A percentile compares a stretch with the other conserved stretches of the same genome.
Conservation (phyloP, 768 basidiomycete genomes). For the Gelatoporia subvermispora region DNA sequence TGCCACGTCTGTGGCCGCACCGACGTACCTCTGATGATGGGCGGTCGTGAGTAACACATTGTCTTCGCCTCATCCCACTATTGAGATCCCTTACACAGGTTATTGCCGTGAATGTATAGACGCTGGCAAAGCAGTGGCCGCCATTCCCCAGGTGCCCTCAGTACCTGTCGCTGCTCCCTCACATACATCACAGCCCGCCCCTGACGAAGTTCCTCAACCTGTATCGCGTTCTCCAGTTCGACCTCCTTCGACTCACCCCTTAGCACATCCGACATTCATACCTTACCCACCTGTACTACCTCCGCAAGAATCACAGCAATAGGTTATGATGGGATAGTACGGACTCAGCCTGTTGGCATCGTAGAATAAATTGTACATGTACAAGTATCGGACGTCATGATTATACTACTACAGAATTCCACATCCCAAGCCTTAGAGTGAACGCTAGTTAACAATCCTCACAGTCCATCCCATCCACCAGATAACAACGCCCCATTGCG, state of each 20-base stretch:
- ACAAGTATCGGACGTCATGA: not conserved
- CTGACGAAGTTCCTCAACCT: too few species aligned
- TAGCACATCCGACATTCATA: too few species aligned
- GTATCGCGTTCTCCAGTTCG: too few species aligned
- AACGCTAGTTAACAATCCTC: constrained; percentile 38
- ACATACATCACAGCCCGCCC: too few species aligned
- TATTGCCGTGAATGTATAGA: constrained; percentile 69
- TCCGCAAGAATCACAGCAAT: not conserved
- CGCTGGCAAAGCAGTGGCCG: constrained; percentile 37
- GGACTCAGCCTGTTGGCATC: not conserved
- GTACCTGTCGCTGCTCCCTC: too few species aligned
- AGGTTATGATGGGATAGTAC: constrained; percentile 9
- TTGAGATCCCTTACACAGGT: constrained; percentile 33
- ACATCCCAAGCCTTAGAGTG: not conserved
- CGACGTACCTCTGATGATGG: constrained; percentile 72
- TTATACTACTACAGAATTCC: not conserved
- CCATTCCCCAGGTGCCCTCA: constrained; percentile 19
- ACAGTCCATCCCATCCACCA: constrained; percentile 81
- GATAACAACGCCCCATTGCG: constrained; percentile 51
- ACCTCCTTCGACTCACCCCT: too few species aligned
- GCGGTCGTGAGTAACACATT: constrained; percentile 58
- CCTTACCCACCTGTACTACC: too few species aligned
- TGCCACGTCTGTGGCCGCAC: constrained; percentile 60
- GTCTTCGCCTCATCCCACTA: not conserved
- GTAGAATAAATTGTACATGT: not conserved